Evolutionary conservation across 1,284 basidiomycete species (phyloP).

Genomic region (Cerioporus squamosus): DNA sequence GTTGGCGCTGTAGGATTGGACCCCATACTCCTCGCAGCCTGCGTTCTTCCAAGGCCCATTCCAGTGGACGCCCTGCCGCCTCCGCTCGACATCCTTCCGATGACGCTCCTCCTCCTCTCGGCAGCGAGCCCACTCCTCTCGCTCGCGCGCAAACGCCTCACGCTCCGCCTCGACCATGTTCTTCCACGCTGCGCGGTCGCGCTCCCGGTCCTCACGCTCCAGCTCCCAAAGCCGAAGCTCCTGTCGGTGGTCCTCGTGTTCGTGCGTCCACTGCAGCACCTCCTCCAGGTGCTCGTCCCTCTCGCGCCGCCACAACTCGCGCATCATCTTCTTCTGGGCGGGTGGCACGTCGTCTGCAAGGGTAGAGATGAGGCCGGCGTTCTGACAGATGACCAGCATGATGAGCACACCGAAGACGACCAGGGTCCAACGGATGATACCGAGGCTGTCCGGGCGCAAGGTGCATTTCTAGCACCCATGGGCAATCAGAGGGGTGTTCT

Average conservation of each 20-base stretch:
- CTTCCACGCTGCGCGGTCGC: neutral
- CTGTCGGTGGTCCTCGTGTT: conserved; percentile 4
- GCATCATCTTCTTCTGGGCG: neutral
- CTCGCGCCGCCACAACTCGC: conserved; percentile 2
- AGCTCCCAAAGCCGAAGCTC: conserved; percentile 1
- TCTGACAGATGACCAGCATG: neutral
- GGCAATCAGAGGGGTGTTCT: neutral
- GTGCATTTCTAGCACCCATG: neutral
- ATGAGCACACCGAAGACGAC: neutral
- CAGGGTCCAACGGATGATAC: too few relatives aligned
- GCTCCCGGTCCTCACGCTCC: neutral
- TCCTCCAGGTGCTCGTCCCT: conserved; percentile 1
- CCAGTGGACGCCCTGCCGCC: conserved; percentile 20
- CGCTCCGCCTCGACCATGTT: neutral
- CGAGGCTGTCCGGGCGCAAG: too few relatives aligned
- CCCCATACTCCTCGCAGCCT: conserved; percentile 17
- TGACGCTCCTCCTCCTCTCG: conserved; percentile 10
- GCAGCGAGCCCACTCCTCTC: neutral
- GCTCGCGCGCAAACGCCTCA: neutral
- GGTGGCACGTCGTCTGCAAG: conserved; percentile 5
- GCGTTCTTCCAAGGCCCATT: conserved; percentile 6
- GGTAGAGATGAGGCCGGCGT: neutral
- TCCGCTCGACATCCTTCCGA: conserved; percentile 14
- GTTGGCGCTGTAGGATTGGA: conserved; percentile 15
- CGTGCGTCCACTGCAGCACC: conserved; percentile 1